Evolutionary conservation across 2,329 filamentous ascomycete species (phyloP).

Genomic region (Microcyclospora tardicrescens): DNA sequence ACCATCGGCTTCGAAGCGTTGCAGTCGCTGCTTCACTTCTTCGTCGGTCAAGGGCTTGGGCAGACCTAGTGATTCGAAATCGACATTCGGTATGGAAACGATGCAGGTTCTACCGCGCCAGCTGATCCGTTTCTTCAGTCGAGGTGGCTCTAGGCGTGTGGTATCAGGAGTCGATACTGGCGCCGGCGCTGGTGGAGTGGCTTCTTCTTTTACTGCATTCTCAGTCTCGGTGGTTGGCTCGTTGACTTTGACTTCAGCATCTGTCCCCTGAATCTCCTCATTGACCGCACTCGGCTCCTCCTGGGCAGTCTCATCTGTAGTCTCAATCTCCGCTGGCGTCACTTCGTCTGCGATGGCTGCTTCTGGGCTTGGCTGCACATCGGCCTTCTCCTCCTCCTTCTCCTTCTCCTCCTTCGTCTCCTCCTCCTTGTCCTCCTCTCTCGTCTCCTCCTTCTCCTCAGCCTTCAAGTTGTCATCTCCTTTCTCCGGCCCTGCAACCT

Average conservation of each 20-base stretch:
- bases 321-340: not conserved
- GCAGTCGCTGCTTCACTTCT: constrained; percentile 50
- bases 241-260: not conserved
- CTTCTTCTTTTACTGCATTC: not conserved
- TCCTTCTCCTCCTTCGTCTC: not conserved
- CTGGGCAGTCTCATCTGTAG: not conserved
- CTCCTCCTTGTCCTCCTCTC: constrained; percentile 1
- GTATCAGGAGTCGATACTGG: constrained; percentile 3
- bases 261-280: not conserved
- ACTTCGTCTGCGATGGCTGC: not conserved
- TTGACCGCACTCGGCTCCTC: not conserved
- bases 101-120: constrained; percentile 35
- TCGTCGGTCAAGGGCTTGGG: constrained; percentile 32
- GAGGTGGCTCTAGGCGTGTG: constrained; percentile 19
- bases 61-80: constrained; percentile 29
- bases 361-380: constrained; percentile 5
- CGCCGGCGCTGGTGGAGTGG: not conserved
- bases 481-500: not conserved
- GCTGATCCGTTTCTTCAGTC: constrained; percentile 31
- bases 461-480: not conserved
- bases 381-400: constrained; percentile 2
- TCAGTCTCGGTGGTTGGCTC: not conserved
- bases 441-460: not conserved
- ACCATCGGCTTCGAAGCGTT: constrained; percentile 54
- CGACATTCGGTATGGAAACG: constrained; percentile 31